Conservation (phyloP, 139 green algal species). For the Desmodesmus armatus region DNA sequence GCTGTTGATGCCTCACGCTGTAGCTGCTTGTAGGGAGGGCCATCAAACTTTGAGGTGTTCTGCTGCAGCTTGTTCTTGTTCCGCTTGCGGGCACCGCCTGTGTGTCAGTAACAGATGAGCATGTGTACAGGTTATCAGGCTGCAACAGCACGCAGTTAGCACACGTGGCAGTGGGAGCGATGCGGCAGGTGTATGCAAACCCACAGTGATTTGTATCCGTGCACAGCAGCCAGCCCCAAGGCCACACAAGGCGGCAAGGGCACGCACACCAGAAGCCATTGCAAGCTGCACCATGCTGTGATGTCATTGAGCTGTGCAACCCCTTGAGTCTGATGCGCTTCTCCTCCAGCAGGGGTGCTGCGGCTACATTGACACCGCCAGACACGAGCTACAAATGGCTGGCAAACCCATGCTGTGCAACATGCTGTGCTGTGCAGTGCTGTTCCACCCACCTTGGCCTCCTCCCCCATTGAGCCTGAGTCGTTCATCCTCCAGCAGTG, state of each 20-base stretch:
- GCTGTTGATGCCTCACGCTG: background rate
- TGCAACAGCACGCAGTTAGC: background rate
- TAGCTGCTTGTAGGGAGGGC: background rate
- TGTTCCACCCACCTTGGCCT: no score
- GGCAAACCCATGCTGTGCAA: no score
- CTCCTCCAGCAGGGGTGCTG: background rate
- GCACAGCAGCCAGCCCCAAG: background rate
- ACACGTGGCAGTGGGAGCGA: background rate
- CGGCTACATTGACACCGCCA: background rate
- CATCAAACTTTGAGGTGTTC: background rate
- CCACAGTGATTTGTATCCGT: background rate
- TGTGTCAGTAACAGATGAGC: background rate
- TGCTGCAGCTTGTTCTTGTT: conserved; percentile 39
- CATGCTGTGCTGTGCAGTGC: no score
- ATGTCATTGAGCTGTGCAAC: background rate
- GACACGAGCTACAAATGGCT: background rate
- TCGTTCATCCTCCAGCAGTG: conserved; percentile 58
- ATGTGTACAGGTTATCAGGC: no score
- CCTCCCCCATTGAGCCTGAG: conserved; percentile 11
- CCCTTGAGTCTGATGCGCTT: background rate
- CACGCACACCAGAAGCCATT: background rate
- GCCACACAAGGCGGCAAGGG: background rate
- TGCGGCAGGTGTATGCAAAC: background rate
- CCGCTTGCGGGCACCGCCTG: conserved; percentile 28
- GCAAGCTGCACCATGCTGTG: background rate